phyloP scores from a whole-genome alignment of 306 rosid species.

The Coriaria nepalensis region DNA sequence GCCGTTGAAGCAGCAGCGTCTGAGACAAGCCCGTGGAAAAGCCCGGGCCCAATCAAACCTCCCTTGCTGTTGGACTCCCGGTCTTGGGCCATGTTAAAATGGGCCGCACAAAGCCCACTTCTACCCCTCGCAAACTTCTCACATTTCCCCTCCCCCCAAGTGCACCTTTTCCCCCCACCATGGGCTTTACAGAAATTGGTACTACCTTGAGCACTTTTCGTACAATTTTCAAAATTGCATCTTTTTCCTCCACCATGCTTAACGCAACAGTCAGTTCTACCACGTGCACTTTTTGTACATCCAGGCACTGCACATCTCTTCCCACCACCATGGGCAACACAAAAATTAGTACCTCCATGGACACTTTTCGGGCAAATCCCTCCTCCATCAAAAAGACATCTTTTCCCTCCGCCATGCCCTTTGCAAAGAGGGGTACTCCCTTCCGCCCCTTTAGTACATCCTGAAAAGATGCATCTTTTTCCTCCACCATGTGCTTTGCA shows the following conservation, averaged over 20 bases:
- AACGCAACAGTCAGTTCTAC: conserved; percentile 93
- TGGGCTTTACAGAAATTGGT: conserved; percentile 99
- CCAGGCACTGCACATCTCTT: conserved; percentile 83
- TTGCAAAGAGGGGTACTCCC: conserved; percentile 99
- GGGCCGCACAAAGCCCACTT: conserved; percentile 97
- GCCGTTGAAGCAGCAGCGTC: conserved; percentile 39
- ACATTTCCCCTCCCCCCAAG: conserved; percentile 80
- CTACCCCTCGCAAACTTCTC: conserved; percentile 94
- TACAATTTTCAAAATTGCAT: conserved; percentile 66
- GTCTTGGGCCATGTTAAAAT: conserved; percentile 56
- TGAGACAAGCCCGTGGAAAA: conserved; percentile 76
- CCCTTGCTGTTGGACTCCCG: conserved; percentile 35
- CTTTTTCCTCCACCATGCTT: conserved; percentile 96
- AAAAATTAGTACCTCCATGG: conserved; percentile 89
- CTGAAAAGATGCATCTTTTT: conserved; percentile 78
- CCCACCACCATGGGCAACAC: conserved; percentile 99
- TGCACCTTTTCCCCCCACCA: conserved; percentile 94
- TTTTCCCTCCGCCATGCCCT: conserved; percentile 98
- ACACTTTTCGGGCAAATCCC: conserved; percentile 97
- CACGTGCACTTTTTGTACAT: conserved; percentile 95
- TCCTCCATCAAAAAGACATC: conserved; percentile 87
- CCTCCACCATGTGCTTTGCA: conserved; percentile 99
- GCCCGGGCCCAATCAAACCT: conserved; percentile 67
- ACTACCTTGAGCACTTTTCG: conserved; percentile 98
- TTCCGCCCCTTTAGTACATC: conserved; percentile 96